Evolutionary conservation across 2,329 filamentous ascomycete species (phyloP).

Genomic region (Scytalidium lignicola): DNA sequence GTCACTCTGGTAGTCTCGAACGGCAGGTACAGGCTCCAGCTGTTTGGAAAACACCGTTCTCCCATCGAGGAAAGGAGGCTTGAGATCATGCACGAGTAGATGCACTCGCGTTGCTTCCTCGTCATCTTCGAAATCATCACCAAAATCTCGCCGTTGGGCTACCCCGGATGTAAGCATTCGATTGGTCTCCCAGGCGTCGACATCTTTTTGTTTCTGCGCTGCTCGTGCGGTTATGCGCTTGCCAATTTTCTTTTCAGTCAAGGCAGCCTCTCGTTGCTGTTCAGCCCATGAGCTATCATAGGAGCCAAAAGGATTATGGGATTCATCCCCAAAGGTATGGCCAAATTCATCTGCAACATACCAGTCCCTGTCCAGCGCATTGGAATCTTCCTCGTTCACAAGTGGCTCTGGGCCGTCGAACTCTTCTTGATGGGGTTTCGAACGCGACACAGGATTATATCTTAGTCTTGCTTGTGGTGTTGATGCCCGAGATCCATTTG

Average conservation of each 20-base stretch:
- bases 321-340: slow-evolving; percentile 82
- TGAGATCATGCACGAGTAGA: slow-evolving; percentile 86
- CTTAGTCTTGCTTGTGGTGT: slow-evolving; percentile 27
- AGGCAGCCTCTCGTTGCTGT: slow-evolving; percentile 65
- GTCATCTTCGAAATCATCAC: slow-evolving; percentile 80
- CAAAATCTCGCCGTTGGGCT: slow-evolving; percentile 79
- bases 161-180: slow-evolving; percentile 96
- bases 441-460: slow-evolving; percentile 27
- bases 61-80: slow-evolving; percentile 91
- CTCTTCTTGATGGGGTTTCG: slow-evolving; percentile 46
- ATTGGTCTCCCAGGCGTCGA: slow-evolving; percentile 98
- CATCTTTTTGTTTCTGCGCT: slow-evolving; percentile 85
- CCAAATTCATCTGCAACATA: slow-evolving; percentile 82
- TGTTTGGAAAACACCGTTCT: slow-evolving; percentile 97
- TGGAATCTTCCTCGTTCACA: slow-evolving; percentile 62
- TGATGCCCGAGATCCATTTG: slow-evolving; percentile 22
- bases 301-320: slow-evolving; percentile 85
- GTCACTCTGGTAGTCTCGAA: slow-evolving; percentile 90
- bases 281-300: slow-evolving; percentile 67
- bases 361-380: slow-evolving; percentile 84
- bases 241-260: slow-evolving; percentile 77
- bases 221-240: slow-evolving; percentile 66
- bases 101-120: slow-evolving; percentile 87
- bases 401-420: slow-evolving; percentile 59
- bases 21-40: slow-evolving; percentile 86